Conservation (phyloP, 2,329 filamentous ascomycete species). For the Colletotrichum orbiculare region DNA sequence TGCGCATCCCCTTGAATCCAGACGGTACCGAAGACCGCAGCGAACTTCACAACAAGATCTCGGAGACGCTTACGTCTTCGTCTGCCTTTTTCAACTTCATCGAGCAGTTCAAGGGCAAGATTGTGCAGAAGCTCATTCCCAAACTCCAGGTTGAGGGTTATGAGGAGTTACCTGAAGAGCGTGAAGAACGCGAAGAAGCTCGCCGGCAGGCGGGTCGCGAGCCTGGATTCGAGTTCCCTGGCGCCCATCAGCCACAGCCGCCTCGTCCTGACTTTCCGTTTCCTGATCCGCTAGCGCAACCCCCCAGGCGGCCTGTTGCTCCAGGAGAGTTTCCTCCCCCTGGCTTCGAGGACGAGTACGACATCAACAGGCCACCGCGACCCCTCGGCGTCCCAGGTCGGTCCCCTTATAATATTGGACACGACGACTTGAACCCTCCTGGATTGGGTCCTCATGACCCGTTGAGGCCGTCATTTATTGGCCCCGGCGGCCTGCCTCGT, state of each 20-base stretch:
- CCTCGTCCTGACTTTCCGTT: slow-evolving; percentile 72
- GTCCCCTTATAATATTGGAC: slow-evolving; percentile 78
- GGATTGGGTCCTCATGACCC: slow-evolving; percentile 89
- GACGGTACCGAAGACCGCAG: slow-evolving; percentile 59
- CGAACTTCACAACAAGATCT: slow-evolving; percentile 59
- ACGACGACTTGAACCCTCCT: slow-evolving; percentile 88
- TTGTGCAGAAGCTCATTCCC: slow-evolving; percentile 87
- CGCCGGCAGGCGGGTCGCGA: slow-evolving; percentile 54
- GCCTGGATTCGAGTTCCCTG: slow-evolving; percentile 47
- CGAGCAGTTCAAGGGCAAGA: slow-evolving; percentile 76
- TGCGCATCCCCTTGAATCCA: slow-evolving; percentile 64
- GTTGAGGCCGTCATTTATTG: slow-evolving; percentile 73
- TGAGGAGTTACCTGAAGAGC: slow-evolving; percentile 65
- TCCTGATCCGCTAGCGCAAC: slow-evolving; percentile 71
- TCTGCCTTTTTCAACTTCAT: slow-evolving; percentile 77
- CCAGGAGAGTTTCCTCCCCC: slow-evolving; percentile 83
- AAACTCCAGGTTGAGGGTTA: slow-evolving; percentile 83
- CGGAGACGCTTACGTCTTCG: slow-evolving; percentile 78
- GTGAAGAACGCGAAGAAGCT: slow-evolving; percentile 56
- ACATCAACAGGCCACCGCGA: slow-evolving; percentile 77
- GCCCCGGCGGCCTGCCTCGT: slow-evolving; percentile 68
- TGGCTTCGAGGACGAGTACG: slow-evolving; percentile 92
- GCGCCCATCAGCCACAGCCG: slow-evolving; percentile 59
- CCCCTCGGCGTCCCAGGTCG: slow-evolving; percentile 53
- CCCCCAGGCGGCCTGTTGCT: slow-evolving; percentile 71